These are phyloP conservation scores for Takakia lepidozioides DNA, from an alignment of 225 moss, liverwort and hornwort species.

Conservation along the genomic window DNA sequence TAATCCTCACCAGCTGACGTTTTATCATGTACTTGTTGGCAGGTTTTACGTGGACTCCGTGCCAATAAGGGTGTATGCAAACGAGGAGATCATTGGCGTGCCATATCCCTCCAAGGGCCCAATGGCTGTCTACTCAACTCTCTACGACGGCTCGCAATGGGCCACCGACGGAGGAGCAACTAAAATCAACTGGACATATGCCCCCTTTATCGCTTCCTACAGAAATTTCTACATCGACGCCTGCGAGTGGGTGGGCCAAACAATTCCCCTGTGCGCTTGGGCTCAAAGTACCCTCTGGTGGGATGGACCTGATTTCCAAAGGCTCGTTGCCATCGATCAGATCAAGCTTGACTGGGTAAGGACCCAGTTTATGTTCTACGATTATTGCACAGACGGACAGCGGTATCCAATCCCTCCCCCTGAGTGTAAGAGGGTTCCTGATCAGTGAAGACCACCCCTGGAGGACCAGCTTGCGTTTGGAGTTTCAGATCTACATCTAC, in stretches of 20 bases:
- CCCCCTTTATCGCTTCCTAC: constrained; percentile 24
- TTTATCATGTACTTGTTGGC: not conserved
- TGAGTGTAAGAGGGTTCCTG: constrained; percentile 13
- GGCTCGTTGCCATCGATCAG: not conserved
- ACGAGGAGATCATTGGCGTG: not conserved
- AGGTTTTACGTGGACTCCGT: constrained; percentile 9
- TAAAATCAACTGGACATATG: constrained; percentile 13
- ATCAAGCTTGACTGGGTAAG: constrained; percentile 12
- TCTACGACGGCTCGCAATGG: constrained; percentile 27
- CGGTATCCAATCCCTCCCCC: constrained; percentile 19
- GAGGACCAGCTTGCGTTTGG: no score
- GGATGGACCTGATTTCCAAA: constrained; percentile 10
- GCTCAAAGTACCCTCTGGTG: constrained; percentile 8
- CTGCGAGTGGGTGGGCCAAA: constrained; percentile 8
- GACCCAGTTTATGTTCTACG: constrained; percentile 17
- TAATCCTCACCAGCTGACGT: no score
- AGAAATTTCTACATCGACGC: constrained; percentile 14
- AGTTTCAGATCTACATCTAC: no score
- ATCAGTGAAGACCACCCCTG: no score
- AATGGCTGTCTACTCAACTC: constrained; percentile 18
- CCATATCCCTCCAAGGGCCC: constrained; percentile 15
- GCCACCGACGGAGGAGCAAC: constrained; percentile 34
- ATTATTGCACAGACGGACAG: constrained; percentile 24
- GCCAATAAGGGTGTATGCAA: constrained; percentile 8
- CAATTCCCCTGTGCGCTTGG: constrained; percentile 3